Base-by-base conservation (phyloP, 345 rosid species). In the Lepidium africanum region DNA sequence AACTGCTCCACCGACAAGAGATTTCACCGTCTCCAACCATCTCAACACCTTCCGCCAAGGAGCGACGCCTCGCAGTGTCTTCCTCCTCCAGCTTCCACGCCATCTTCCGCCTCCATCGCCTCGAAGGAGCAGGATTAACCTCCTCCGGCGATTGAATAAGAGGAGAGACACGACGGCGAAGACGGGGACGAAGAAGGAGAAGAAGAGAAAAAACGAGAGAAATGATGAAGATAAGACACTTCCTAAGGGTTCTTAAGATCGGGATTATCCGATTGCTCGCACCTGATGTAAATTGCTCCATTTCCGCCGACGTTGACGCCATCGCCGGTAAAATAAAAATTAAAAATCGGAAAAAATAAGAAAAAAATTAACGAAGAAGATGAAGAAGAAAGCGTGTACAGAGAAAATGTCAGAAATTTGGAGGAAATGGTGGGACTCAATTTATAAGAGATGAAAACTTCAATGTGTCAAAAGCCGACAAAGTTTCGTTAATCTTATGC, bases 201-300 rank as follows among this genome's bases (percentile, higher is more conserved):
- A 90, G 67, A 45, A 87, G 25, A 70, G 86, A 76, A 35, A 87
- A 58, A 58, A 89, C n/a, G 21, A 89, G 4, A 6, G 91, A 73
- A 48, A 82, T 76, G 46, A 89, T 10, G 81, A 82, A 83, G 66
- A 79, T 45, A 7, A 91, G 52, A 13, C 77, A 63, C 25, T 78
- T 80, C 65, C 81, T 72, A 6, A 94, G 78, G 69, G 82, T 67
- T 67, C 56, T 81, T 14, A 86, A 77, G 57, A 94, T 76, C 64
- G 96, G 95, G 52, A 94, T 86, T 10, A 94, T 87, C 25, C 99
- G 97, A 64, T 94, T 94, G 82, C 99, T 89, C 16, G 99, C 99
- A 11, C 99, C 99, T 14, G 99, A 94, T 14, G 99, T 94, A 46
- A 90, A 80, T 49, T 75, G 97, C 51, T 92, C 96, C 82, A 92